Percentiles rank a stretch among this genome's conserved stretches.
phyloP scores from a whole-genome alignment of 2,329 filamentous ascomycete species.

The Colletotrichum acutatum region DNA sequence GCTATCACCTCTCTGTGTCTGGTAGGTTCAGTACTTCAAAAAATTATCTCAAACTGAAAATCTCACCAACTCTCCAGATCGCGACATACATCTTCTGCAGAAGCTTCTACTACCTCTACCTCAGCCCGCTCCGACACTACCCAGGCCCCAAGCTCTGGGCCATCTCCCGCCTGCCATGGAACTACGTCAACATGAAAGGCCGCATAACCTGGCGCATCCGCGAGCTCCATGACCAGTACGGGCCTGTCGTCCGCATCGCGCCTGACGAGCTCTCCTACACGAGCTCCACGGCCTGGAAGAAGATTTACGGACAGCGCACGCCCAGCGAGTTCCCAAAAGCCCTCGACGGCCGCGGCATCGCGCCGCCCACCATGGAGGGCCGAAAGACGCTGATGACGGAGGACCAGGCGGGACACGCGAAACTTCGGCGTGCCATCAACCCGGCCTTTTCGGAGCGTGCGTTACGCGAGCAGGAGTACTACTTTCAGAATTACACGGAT shows the following conservation, averaged over 20 bases:
- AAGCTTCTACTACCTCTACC: slow-evolving; percentile 31
- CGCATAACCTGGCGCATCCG: slow-evolving; percentile 14
- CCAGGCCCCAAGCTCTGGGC: slow-evolving; percentile 45
- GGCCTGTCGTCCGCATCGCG: slow-evolving; percentile 49
- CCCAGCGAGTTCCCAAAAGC: slow-evolving; percentile 3
- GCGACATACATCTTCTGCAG: neutral
- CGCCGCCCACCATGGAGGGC: neutral
- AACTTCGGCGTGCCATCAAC: slow-evolving; percentile 37
- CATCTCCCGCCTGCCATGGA: slow-evolving; percentile 19
- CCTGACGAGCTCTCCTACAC: slow-evolving; percentile 53
- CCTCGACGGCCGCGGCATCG: slow-evolving; percentile 4
- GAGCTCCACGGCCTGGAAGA: slow-evolving; percentile 47
- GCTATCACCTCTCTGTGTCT: neutral
- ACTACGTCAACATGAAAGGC: slow-evolving; percentile 16
- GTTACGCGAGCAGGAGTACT: slow-evolving; percentile 43
- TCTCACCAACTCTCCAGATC: neutral
- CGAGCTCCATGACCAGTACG: slow-evolving; percentile 42
- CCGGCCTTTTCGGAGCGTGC: slow-evolving; percentile 43
- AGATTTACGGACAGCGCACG: slow-evolving; percentile 48
- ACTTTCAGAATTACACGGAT: slow-evolving; percentile 41
- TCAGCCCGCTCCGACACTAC: slow-evolving; percentile 42
- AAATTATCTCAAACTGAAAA: neutral
- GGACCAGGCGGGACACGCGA: slow-evolving; percentile 31
- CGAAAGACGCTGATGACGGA: neutral
- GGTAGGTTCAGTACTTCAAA: neutral